Base-by-base conservation (phyloP, 2,329 filamentous ascomycete genomes). In the Aspergillus terreus region DNA sequence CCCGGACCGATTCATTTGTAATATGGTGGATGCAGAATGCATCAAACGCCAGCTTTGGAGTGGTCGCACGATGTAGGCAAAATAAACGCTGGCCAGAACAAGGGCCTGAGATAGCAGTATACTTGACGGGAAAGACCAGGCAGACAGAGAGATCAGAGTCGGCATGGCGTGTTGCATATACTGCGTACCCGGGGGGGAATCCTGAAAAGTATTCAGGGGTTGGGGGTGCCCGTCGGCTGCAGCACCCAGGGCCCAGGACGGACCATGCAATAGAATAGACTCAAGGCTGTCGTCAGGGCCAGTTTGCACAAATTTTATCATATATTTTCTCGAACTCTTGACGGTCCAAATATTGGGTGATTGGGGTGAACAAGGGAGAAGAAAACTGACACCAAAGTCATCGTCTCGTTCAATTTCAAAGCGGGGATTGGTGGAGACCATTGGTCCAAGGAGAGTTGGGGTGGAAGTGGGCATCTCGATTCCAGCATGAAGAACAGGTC, bases 401-500 rank as follows among this genome's bases (percentile, higher is more conserved):
- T 45, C 27, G 43, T 45, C 43, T 19, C 43, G 25, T 17, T 30
- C 17, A 11, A 45, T 32, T 0, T 19, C 15, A 14, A 14, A 32
- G 43, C 6, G 43, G 27, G 27, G 6, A 17, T 30, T 10, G 43
- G 43, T 17, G n/a, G 17, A 4, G 43, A 15, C 5, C 23, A 19
- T n/a, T 32, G 14, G 10, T 21, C 43, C 5, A 45, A 17, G 12
- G 43, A 33, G 12, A 45, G 27, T 17, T 45, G 25, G 3, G 43
- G 43, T 6, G 43, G 43, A 9, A 45, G 27, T 6, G 30, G 15
- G 6, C 43, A 32, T 3, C 43, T 30, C 12, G 43, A 45, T 32
- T 45, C 43, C 15, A 45, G 25, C 7, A 12, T 17, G 43, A 45
- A 45, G 27, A 45, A 45, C 27, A 45, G 43, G 14, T 45, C 43